Evolutionary conservation across 108 stramenopile species (phyloP), one percentile per base, ranked within the genome.

Genomic region (Mediolabrus comicus): DNA sequence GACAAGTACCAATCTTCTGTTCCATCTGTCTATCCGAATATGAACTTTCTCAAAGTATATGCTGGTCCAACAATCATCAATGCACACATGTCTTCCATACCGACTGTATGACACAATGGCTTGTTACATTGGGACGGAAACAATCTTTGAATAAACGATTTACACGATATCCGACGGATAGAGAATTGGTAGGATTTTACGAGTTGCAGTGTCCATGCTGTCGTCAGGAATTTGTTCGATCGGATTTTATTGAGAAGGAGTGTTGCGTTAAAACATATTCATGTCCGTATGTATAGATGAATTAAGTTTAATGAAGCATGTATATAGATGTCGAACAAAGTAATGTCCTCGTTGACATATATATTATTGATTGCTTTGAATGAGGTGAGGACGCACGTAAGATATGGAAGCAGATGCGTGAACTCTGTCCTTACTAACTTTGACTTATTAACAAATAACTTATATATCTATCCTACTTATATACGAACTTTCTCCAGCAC

Each of bases 161-260:
- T 19, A 70, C 68, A 12, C 30, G 10, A 1, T 68, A 84, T 19
- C 46, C 64, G 2, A 28, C 77, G 4, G 51, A 70, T 22, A 17
- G 62, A 33, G 26, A 33, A 28, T 10, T 57, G 9, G 67, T 81
- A 57, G 72, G 79, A 59, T 22, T 22, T 49, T 83, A 80, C 49
- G 67, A 79, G 30, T 81, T 81, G 43, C 24, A 54, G 9, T 86
- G 85, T 54, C 85, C 85, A 12, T 86, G 85, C 33, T 86, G 85
- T 75, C 83, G 85, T 14, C 83, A 79, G 49, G 36, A 61, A 16
- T 86, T 84, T 55, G 60, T 69, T 19, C 19, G 22, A 22, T 49
- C 46, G 46, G 46, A 17, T 49, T 49, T 49, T 24, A 22, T 49
- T 49, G 46, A 49, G 19, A 24, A 4, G 46, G 10, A 24, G 19